A percentile compares a stretch with the other conserved stretches of the same genome.
Conservation (phyloP, 148 eudicot genomes). For the Camellia granthamiana region DNA sequence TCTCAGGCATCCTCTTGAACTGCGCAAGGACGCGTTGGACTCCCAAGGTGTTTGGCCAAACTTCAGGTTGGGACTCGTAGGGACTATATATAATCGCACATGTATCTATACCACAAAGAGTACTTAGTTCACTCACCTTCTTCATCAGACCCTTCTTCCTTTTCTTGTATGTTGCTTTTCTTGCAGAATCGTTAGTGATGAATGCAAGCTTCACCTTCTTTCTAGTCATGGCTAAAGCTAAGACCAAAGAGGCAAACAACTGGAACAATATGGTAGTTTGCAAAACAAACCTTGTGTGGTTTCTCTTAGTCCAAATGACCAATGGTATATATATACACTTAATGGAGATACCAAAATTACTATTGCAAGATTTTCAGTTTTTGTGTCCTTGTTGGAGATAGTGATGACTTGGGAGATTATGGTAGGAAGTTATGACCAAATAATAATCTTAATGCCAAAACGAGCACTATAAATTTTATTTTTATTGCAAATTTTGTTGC, state of each 20-base stretch:
- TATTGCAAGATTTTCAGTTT: background rate
- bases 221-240: conserved; percentile 45
- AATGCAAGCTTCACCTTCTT: conserved; percentile 61
- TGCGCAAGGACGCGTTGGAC: conserved; percentile 42
- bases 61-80: conserved; percentile 53
- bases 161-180: conserved; percentile 77
- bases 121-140: conserved; percentile 63
- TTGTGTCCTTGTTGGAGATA: background rate
- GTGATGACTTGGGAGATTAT: conserved; percentile 11
- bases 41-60: conserved; percentile 46
- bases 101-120: conserved; percentile 67
- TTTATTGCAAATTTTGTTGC: background rate
- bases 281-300: background rate
- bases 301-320: conserved; percentile 9
- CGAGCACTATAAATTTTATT: background rate
- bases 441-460: background rate
- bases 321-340: conserved; percentile 19
- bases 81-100: conserved; percentile 72
- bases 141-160: conserved; percentile 70
- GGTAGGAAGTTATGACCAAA: background rate
- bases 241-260: conserved; percentile 12
- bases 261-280: conserved; percentile 11
- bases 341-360: conserved; percentile 14
- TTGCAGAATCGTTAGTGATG: conserved; percentile 54
- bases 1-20: conserved; percentile 39